Conservation (phyloP, 2,329 filamentous ascomycete species). For the Pseudocercospora crystallina region DNA sequence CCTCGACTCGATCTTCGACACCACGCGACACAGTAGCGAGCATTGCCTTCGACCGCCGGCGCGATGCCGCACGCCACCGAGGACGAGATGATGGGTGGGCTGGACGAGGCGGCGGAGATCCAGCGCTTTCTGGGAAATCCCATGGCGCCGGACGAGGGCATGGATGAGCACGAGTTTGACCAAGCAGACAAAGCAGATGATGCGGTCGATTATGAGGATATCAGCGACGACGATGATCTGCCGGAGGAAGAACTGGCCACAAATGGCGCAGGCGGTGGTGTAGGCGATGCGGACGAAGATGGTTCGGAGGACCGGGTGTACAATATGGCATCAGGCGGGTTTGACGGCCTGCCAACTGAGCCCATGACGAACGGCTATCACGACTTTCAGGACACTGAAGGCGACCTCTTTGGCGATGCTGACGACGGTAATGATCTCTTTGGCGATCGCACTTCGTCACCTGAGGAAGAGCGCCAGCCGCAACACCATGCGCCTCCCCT, state of each 20-base stretch:
- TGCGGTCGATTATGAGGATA: conserved; percentile 86
- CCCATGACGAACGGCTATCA: conserved; percentile 24
- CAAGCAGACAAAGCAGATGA: conserved; percentile 81
- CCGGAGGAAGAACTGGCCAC: conserved; percentile 69
- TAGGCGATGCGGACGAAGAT: conserved; percentile 12
- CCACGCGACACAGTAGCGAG: background rate
- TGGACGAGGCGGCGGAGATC: conserved; percentile 33
- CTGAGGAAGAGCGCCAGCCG: conserved; percentile 27
- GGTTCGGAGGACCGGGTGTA: conserved; percentile 18
- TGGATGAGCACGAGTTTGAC: conserved; percentile 37
- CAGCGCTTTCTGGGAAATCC: conserved; percentile 28
- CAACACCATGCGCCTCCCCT: conserved; percentile 22
- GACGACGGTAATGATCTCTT: conserved; percentile 43
- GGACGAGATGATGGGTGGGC: conserved; percentile 17
- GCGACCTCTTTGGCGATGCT: conserved; percentile 69
- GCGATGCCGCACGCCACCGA: conserved; percentile 41
- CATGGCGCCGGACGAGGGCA: conserved; percentile 24
- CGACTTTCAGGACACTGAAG: conserved; percentile 23
- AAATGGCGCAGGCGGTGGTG: conserved; percentile 7
- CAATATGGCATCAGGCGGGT: conserved; percentile 14
- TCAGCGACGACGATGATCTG: conserved; percentile 89
- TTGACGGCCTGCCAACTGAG: conserved; percentile 16
- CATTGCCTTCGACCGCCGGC: background rate
- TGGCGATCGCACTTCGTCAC: conserved; percentile 36
- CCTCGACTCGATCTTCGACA: background rate